These are phyloP conservation scores for Aspergillus latus DNA, from an alignment of 2,329 filamentous ascomycete species.

Conservation along the genomic window DNA sequence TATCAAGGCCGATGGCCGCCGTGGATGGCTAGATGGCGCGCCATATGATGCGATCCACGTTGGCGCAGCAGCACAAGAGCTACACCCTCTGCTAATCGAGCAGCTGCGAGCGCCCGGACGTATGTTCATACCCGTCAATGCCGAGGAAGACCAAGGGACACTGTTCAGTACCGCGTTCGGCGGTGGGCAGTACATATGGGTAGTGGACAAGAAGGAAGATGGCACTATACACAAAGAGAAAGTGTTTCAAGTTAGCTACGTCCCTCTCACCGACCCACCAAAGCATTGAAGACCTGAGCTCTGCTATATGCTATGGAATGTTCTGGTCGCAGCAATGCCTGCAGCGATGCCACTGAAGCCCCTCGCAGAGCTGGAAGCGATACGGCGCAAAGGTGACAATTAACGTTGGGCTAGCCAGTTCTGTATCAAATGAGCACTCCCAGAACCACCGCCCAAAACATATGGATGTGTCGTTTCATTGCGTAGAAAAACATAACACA, in stretches of 20 bases:
- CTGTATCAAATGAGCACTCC: no score
- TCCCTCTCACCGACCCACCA: slow-evolving; percentile 63
- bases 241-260: slow-evolving; percentile 63
- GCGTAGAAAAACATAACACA: no score
- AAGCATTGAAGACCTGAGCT: slow-evolving; percentile 4
- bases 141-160: slow-evolving; percentile 36
- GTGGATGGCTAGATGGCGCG: slow-evolving; percentile 60
- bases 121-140: slow-evolving; percentile 65
- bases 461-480: no score
- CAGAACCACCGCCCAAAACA: no score
- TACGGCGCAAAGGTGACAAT: no score
- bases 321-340: no score
- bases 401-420: no score
- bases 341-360: no score
- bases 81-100: slow-evolving; percentile 70
- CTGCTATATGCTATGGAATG: background rate
- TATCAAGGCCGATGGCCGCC: slow-evolving; percentile 70
- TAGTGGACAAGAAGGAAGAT: slow-evolving; percentile 62
- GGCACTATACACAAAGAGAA: slow-evolving; percentile 58
- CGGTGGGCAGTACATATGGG: slow-evolving; percentile 59
- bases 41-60: slow-evolving; percentile 94
- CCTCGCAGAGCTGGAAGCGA: no score
- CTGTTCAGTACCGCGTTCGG: slow-evolving; percentile 22
- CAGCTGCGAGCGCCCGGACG: slow-evolving; percentile 78
- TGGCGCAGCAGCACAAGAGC: slow-evolving; percentile 74